Evolutionary conservation across 495 filamentous ascomycete genomes (phyloP), one percentile per base, ranked within the genome.

Genomic region (Lepraria neglecta): DNA sequence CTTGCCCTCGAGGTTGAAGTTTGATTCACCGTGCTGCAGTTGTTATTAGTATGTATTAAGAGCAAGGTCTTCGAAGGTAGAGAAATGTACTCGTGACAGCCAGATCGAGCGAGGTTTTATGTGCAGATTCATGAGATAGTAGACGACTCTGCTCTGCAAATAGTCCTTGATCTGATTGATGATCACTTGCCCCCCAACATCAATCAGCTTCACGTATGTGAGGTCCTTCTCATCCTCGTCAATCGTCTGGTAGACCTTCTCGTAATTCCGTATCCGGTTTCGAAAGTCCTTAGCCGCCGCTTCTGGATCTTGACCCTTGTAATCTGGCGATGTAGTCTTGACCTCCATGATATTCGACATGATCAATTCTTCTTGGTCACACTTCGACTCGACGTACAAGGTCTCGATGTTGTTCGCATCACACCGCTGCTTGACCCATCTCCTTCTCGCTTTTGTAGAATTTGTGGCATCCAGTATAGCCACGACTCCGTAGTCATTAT

Each of bases 131-230:
- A 97, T 97, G 46, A 97, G 84, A 70, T 96, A 98, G 74, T 98
- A 98, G 38, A 97, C 92, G 30, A 98, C 83, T 31, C 94, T 86
- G 70, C 89, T 95, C 70, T 97, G 94, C 42, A 98, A 78, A 71
- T 98, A 98, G 71, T 97, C 92, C 68, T 90, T 87, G 67, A 98
- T 95, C 70, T 89, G 87, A 72, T 98, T 98, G 79, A 98, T 96
- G 67, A 97, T 89, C 63, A 97, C 92, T 64, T 94, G 90, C 45
- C 86, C 87, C 10, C 92, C 91, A 4, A 98, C 92, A 71, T 98
- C 87, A 79, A 98, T 96, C 65, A 98, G 85, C 75, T 98, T 96
- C 65, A 97, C 86, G 69, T 96, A 98, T 28, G 94, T 96, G 62
- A 90, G 81, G 61, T 89, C 75, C 56, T 81, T 83, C 77, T 98